Evolutionary conservation across 2,329 filamentous ascomycete species (phyloP).

Genomic region (Ascochyta fabae): DNA sequence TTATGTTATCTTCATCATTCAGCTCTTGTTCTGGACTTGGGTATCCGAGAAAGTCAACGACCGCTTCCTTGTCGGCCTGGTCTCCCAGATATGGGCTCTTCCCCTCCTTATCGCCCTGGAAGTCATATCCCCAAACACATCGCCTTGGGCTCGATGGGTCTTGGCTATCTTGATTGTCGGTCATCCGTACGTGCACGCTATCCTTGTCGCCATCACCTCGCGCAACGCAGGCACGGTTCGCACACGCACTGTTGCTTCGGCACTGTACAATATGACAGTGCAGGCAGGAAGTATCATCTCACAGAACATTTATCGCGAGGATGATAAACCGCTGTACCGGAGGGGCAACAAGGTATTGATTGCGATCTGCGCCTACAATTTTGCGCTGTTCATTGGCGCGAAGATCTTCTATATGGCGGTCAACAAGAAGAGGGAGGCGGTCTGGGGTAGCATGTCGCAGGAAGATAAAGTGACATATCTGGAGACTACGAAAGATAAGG

Average conservation of each 20-base stretch:
- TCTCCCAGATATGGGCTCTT: conserved; percentile 50
- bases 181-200: conserved; percentile 54
- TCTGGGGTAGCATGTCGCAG: conserved; percentile 44
- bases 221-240: conserved; percentile 53
- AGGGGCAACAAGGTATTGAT: conserved; percentile 63
- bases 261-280: conserved; percentile 53
- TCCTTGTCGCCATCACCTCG: conserved; percentile 52
- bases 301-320: conserved; percentile 59
- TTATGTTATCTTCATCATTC: conserved; percentile 56
- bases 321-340: conserved; percentile 59
- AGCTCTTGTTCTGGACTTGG: conserved; percentile 59
- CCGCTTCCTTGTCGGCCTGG: conserved; percentile 56
- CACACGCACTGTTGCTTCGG: conserved; percentile 52
- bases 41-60: conserved; percentile 59
- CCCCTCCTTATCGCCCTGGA: conserved; percentile 49
- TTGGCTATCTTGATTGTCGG: conserved; percentile 51
- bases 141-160: conserved; percentile 48
- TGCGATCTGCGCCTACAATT: conserved; percentile 57
- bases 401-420: conserved; percentile 62
- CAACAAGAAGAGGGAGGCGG: conserved; percentile 51
- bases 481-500: conserved; percentile 45
- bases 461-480: conserved; percentile 47
- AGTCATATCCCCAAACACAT: conserved; percentile 36
- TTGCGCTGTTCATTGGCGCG: conserved; percentile 58
- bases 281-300: conserved; percentile 43